Percentiles rank a stretch among this genome's conserved stretches.
These are phyloP conservation scores for Ogataea hybrid DNA, from an alignment of 1,139 yeast genomes.

Conservation along the genomic window DNA sequence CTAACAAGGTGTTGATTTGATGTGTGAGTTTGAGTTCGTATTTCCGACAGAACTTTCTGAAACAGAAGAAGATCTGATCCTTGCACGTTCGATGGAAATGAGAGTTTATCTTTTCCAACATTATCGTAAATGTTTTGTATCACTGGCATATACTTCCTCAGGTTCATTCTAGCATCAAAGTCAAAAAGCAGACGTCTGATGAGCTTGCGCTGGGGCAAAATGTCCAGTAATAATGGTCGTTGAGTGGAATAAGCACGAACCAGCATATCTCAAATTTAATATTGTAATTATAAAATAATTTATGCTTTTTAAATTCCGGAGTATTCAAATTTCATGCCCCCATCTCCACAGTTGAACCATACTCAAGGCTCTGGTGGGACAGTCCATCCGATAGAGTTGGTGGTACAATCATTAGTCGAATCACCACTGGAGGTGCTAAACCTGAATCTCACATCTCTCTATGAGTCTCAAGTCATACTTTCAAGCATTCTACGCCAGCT, in stretches of 20 bases:
- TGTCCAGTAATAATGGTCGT: constrained; percentile 45
- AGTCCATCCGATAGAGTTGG: constrained; percentile 53
- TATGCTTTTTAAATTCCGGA: background rate
- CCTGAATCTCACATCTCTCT: constrained; percentile 50
- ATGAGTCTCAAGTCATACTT: constrained; percentile 56
- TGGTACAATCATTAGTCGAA: constrained; percentile 54
- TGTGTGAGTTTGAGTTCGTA: constrained; percentile 59
- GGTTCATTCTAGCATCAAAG: constrained; percentile 55
- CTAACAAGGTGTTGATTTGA: constrained; percentile 53
- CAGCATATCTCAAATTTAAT: constrained; percentile 1
- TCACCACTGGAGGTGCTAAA: constrained; percentile 52
- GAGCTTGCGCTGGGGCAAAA: constrained; percentile 58
- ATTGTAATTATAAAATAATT: background rate
- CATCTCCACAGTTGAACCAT: background rate
- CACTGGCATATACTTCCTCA: constrained; percentile 51
- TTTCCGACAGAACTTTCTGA: constrained; percentile 62
- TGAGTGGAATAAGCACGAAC: constrained; percentile 4
- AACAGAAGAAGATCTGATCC: constrained; percentile 64
- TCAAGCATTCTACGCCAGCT: constrained; percentile 46
- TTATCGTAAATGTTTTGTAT: constrained; percentile 48
- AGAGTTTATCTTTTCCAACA: constrained; percentile 32
- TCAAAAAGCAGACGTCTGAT: constrained; percentile 64
- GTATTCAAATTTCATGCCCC: background rate
- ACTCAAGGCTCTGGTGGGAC: constrained; percentile 5
- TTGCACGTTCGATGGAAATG: constrained; percentile 35